Percentiles rank a stretch among this genome's conserved stretches.
phyloP scores from a whole-genome alignment of 345 rosid genomes.

The Acer saccharum region DNA sequence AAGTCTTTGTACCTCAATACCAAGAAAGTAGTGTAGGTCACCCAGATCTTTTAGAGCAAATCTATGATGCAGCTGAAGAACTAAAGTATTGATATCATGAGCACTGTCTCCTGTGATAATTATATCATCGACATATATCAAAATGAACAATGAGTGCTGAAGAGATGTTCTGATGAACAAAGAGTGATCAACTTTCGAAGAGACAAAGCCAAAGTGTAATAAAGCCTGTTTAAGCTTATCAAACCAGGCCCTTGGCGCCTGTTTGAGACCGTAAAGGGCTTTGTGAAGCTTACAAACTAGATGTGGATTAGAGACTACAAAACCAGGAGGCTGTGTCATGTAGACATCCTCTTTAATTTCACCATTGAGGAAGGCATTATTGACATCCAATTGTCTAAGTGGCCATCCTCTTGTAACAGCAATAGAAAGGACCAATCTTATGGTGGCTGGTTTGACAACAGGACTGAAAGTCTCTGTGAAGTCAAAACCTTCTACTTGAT shows the following conservation, averaged over 20 bases:
- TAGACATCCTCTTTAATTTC: neutral
- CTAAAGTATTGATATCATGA: neutral
- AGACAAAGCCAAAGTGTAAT: neutral
- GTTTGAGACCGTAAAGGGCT: neutral
- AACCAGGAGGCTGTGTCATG: neutral
- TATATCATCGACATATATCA: neutral
- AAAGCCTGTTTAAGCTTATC: neutral
- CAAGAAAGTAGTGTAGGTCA: neutral
- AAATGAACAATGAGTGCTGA: neutral
- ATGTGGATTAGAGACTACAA: neutral
- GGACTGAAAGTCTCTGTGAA: no score
- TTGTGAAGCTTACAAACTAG: neutral
- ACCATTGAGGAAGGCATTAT: neutral
- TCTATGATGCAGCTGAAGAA: rapidly evolving
- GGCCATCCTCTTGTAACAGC: no score
- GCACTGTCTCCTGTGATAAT: neutral
- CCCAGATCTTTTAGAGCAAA: neutral
- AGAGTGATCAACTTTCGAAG: neutral
- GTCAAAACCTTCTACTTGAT: no score
- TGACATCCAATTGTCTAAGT: neutral
- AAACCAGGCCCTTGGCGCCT: neutral
- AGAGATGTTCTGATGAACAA: neutral
- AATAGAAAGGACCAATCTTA: no score
- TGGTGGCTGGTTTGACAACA: no score
- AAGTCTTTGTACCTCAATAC: neutral